Percentiles rank a stretch among this genome's conserved stretches.
phyloP scores from a whole-genome alignment of 352 stramenopile species.

The Phytopythium sindhum region DNA sequence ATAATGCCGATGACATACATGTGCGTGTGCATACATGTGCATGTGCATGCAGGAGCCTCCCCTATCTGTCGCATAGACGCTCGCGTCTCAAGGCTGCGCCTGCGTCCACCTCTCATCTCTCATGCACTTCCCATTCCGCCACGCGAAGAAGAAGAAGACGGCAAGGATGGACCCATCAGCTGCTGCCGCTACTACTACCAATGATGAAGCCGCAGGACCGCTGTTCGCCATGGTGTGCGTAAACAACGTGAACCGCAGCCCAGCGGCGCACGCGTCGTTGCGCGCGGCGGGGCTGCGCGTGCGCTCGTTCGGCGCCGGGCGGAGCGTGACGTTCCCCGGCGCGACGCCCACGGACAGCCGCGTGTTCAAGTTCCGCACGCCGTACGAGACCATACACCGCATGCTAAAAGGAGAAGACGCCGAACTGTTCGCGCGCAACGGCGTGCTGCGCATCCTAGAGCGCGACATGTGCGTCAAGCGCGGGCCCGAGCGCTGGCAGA shows the following conservation, averaged over 20 bases:
- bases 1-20: background rate
- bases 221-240: constrained; percentile 81
- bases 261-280: constrained; percentile 65
- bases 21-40: background rate
- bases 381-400: constrained; percentile 61
- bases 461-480: constrained; percentile 71
- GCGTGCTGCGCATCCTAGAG: constrained; percentile 67
- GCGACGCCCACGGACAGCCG: constrained; percentile 25
- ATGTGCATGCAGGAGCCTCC: background rate
- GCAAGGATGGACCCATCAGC: background rate
- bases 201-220: background rate
- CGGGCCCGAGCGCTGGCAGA: constrained; percentile 74
- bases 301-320: constrained; percentile 66
- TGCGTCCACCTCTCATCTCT: background rate
- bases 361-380: constrained; percentile 67
- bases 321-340: constrained; percentile 57
- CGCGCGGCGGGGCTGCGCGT: constrained; percentile 54
- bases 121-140: constrained; percentile 24
- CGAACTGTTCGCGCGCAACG: constrained; percentile 51
- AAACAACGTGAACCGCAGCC: constrained; percentile 87
- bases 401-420: constrained; percentile 50
- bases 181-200: background rate
- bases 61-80: constrained; percentile 1
- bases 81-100: background rate
- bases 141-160: constrained; percentile 13